Base-by-base conservation (phyloP, 2,329 filamentous ascomycete species). In the Ophiognomonia clavigignenti-juglandacearum region DNA sequence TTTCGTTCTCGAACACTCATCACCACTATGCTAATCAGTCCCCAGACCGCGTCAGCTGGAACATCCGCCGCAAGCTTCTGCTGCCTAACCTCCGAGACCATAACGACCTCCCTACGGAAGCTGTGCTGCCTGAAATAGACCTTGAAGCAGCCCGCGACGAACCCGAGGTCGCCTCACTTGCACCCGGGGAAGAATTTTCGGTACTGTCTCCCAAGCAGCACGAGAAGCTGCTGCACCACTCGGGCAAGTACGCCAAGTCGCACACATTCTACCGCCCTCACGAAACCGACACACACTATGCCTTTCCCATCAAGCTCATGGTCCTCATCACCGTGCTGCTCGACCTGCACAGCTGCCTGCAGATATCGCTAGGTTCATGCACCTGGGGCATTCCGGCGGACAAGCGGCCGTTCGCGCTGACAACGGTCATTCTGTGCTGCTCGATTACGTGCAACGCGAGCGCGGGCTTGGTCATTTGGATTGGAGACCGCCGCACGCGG, bases 251-350 rank as follows among this genome's bases (percentile, higher is more conserved):
- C 59, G 77, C 85, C 59, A 88, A 85, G 56, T 89, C 85, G 0
- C 88, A 95, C 62, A 90, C 86, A 6, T 95, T 92, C 64, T 95
- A 95, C 72, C 91, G 91, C 58, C 88, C 88, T 0, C 85, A 95
- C 63, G 88, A 95, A 65, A 95, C 88, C 0, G 73, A 80, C 27
- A 95, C 88, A 0, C 88, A 95, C 61, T 75, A 82, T 60, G 85
- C 88, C 0, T 95, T 95, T 52, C 87, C 88, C 0, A 70, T 91
- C 1, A 75, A 77, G 26, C 72, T 89, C 6, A 80, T 95, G 26
- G 75, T 93, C 31, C 82, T 86, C 48, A 83, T 92, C 49, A 84
- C 92, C n/a, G 72, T 88, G 6, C 70, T 95, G 3, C 74, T 93
- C 3, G 88, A 95, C 62, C 83, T 78, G 52, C 88, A 95, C 67